phyloP scores from a whole-genome alignment of 305 asterid species.

The Coffea humblotiana region DNA sequence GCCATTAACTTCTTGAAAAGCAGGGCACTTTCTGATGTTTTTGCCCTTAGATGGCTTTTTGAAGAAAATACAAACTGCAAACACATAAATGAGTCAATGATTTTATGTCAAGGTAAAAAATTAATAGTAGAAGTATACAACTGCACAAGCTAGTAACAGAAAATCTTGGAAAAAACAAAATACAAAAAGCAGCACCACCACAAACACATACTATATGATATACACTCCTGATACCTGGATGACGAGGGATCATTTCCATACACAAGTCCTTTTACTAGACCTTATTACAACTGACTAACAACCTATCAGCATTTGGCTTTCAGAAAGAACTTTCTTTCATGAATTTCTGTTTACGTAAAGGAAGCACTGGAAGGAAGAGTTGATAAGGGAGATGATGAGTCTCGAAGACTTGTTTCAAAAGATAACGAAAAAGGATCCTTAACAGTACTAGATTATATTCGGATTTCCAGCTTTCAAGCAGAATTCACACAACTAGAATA shows the following conservation, averaged over 20 bases:
- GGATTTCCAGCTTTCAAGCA: not conserved
- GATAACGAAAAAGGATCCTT: not conserved
- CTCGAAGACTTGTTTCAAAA: not conserved
- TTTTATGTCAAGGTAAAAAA: not conserved
- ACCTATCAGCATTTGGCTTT: not conserved
- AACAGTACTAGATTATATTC: no score
- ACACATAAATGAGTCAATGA: not conserved
- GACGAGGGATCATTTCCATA: not conserved
- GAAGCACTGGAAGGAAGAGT: not conserved
- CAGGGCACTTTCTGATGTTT: constrained; percentile 75
- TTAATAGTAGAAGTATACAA: no score
- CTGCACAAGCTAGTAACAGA: not conserved
- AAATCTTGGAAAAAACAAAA: not conserved
- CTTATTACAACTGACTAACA: not conserved
- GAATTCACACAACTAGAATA: no score
- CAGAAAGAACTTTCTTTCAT: not conserved
- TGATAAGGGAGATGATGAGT: not conserved
- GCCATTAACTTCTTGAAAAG: constrained; percentile 52
- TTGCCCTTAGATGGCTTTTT: constrained; percentile 81
- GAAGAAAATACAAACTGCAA: constrained; percentile 84
- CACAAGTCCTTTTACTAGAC: no score
- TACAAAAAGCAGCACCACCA: not conserved
- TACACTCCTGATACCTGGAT: not conserved
- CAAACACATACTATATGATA: no score
- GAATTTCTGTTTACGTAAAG: not conserved